Evolutionary conservation across 2,329 filamentous ascomycete genomes (phyloP), one percentile per base, ranked within the genome.

Genomic region (Cladosporium sp.): DNA sequence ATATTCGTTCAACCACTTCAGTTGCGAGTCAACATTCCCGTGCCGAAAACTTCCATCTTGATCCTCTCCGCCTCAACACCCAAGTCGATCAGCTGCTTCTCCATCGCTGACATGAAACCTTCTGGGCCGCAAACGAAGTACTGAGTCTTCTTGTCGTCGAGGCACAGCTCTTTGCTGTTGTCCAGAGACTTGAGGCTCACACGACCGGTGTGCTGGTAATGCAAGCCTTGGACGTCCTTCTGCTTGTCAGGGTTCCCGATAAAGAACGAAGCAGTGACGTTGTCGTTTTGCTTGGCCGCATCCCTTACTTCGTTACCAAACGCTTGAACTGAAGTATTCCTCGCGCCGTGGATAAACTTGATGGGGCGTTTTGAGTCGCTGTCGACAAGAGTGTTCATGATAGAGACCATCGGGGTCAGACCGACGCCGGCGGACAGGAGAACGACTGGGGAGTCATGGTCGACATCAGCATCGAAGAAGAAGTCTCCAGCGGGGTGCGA

Each of bases 61-160:
- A 60, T 59, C 46, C 58, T 54, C 9, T 50, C 45, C 16, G 49
- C 67, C 1, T 72, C 68, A 1, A 89, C 83, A 0, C 84, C 84
- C 52, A 73, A 68, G 2, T 62, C 70, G 59, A 75, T 69, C 53
- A 90, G 71, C 59, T 72, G 75, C 7, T 69, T 67, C 58, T 80
- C 72, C 18, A 80, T 71, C 35, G 81, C 78, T 9, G 76, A 61
- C 87, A 91, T 91, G 73, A 89, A 91, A 7, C 67, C 64, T 55
- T 77, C 75, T 0, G 87, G 86, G 0, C 87, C 87, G 63, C 87
- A 91, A 49, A 88, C 71, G 60, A 80, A 90, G 67, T 89, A 91
- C 62, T 83, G 74, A 0, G 87, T 75, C 41, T 69, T 69, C 1
- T 68, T 46, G 59, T 85, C 72, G 16, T 74, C 70, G 1, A 84